These are phyloP conservation scores for Mycena vitilis DNA, from an alignment of 768 basidiomycete species.

Conservation along the genomic window DNA sequence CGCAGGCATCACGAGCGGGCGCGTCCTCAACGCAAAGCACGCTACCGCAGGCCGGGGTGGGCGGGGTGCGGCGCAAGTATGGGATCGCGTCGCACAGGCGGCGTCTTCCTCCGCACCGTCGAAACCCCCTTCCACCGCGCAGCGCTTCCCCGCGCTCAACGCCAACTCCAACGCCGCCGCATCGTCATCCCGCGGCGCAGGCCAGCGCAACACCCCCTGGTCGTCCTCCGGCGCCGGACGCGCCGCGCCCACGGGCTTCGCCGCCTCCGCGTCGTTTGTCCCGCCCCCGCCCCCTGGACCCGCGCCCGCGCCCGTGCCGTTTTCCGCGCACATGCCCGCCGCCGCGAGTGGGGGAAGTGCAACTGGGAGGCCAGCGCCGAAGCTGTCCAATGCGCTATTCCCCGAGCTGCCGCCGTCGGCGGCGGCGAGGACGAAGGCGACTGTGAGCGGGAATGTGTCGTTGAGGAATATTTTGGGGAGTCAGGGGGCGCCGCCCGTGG, in stretches of 20 bases:
- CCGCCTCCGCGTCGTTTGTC: constrained; percentile 41
- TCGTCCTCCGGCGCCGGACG: constrained; percentile 50
- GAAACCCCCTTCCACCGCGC: constrained; percentile 36
- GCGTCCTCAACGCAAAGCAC: constrained; percentile 87
- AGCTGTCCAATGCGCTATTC: constrained; percentile 69
- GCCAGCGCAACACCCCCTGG: constrained; percentile 73
- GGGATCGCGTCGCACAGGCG: constrained; percentile 89
- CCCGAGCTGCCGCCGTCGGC: constrained; percentile 72
- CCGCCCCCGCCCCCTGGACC: constrained; percentile 41
- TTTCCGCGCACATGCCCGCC: constrained; percentile 24
- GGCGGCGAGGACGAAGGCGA: constrained; percentile 53
- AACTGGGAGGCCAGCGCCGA: constrained; percentile 49
- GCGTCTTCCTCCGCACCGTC: constrained; percentile 59
- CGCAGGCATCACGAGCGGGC: constrained; percentile 83
- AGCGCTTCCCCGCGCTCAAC: constrained; percentile 51
- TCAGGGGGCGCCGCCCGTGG: constrained; percentile 41
- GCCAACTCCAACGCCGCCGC: constrained; percentile 24
- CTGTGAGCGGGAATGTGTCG: constrained; percentile 72
- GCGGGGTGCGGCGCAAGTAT: constrained; percentile 70
- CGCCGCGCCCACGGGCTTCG: constrained; percentile 33
- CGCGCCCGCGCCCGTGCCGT: constrained; percentile 32
- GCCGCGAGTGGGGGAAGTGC: constrained; percentile 20
- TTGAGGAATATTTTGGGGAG: constrained; percentile 74
- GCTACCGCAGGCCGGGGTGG: constrained; percentile 71
- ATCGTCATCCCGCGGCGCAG: constrained; percentile 48